Evolutionary conservation across 202 grass and related monocot species (phyloP).

Genomic region (Zoysia matrella): DNA sequence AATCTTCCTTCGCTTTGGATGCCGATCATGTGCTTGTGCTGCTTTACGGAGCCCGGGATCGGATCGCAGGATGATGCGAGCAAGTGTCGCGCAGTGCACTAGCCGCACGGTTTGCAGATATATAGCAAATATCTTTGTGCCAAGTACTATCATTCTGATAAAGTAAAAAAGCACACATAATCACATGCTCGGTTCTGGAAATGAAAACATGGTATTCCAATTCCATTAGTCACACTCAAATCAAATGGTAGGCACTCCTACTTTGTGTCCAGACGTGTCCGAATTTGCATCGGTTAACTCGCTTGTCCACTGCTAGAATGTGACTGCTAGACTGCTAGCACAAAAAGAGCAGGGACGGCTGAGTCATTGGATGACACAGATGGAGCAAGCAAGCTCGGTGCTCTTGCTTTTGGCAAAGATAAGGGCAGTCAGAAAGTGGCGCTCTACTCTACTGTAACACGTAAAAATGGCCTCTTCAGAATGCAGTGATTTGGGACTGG

Average conservation of each 20-base stretch:
- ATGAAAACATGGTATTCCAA: too few species aligned
- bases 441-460: slow-evolving; percentile 30
- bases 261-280: too few species aligned
- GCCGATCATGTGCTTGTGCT: slow-evolving; percentile 35
- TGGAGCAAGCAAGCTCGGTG: slow-evolving; percentile 18
- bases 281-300: background rate
- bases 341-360: background rate
- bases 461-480: slow-evolving; percentile 34
- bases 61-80: slow-evolving; percentile 37
- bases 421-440: slow-evolving; percentile 43
- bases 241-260: too few species aligned
- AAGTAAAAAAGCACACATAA: too few species aligned
- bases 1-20: slow-evolving; percentile 59
- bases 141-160: too few species aligned
- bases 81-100: too few species aligned
- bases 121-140: too few species aligned
- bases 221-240: too few species aligned
- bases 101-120: too few species aligned
- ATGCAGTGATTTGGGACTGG: too few species aligned
- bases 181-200: too few species aligned
- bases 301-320: background rate
- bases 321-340: background rate
- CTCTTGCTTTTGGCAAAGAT: slow-evolving; percentile 51
- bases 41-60: slow-evolving; percentile 44
- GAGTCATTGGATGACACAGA: slow-evolving; percentile 25